These are phyloP conservation scores for Gentiana macrophylla DNA, from an alignment of 257 asterid genomes.

Conservation along the genomic window DNA sequence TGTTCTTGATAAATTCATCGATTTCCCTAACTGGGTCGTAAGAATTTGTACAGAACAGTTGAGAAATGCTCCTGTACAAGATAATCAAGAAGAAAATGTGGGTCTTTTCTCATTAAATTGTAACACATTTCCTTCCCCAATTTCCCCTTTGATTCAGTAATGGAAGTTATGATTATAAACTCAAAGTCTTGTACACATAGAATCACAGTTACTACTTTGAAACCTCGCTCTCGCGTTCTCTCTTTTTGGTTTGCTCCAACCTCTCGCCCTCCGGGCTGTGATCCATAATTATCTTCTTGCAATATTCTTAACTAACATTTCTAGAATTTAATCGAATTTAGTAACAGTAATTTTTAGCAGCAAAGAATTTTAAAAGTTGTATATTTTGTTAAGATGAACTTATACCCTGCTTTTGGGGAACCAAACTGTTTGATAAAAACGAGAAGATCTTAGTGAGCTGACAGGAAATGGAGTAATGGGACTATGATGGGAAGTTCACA, in stretches of 20 bases:
- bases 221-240: conserved; percentile 40
- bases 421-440: conserved; percentile 10
- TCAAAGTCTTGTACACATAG: conserved; percentile 26
- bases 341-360: no score
- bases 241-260: conserved; percentile 83
- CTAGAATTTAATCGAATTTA: no score
- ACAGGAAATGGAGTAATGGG: conserved; percentile 17
- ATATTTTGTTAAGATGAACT: conserved; percentile 12
- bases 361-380: no score
- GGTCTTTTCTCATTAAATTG: conserved; percentile 27
- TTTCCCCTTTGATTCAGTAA: conserved; percentile 15
- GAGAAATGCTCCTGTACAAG: conserved; percentile 51
- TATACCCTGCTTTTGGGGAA: conserved; percentile 16
- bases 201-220: conserved; percentile 30
- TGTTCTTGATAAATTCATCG: conserved; percentile 18
- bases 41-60: conserved; percentile 17
- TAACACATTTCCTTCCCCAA: conserved; percentile 12
- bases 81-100: conserved; percentile 38
- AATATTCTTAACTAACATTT: neutral
- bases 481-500: conserved; percentile 24
- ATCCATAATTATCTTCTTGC: conserved; percentile 33
- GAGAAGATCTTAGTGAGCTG: conserved; percentile 14
- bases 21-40: conserved; percentile 17
- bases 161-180: conserved; percentile 25
- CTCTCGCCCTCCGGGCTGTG: conserved; percentile 88